Evolutionary conservation across 257 asterid species (phyloP).

Genomic region (Nicotiana tomentosiformis): DNA sequence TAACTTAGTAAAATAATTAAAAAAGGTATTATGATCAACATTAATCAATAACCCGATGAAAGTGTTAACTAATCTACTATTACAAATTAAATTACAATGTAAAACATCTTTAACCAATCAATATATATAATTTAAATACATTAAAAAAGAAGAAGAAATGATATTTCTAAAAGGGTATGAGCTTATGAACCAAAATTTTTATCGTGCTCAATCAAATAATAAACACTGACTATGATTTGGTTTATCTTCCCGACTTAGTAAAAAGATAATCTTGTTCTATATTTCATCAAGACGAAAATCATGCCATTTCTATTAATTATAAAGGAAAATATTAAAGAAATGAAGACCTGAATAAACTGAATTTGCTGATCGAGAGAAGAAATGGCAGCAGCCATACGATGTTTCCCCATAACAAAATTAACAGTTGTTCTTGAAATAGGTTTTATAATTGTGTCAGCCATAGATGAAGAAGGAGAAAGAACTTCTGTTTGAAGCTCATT

Average conservation of each 20-base stretch:
- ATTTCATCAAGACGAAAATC: too few relatives aligned
- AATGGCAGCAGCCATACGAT: conserved; percentile 32
- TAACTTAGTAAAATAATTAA: too few relatives aligned
- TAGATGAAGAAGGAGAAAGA: not conserved
- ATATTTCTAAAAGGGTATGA: not conserved
- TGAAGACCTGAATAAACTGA: conserved; percentile 22
- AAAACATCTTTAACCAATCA: not conserved
- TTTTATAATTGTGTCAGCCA: not conserved
- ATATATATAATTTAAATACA: not conserved
- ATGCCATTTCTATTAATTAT: too few relatives aligned
- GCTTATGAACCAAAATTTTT: not conserved
- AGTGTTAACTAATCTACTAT: not conserved
- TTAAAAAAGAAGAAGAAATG: not conserved
- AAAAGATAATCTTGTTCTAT: too few relatives aligned
- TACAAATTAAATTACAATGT: not conserved
- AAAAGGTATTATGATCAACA: not conserved
- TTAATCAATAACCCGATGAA: not conserved
- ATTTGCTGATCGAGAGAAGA: conserved; percentile 32
- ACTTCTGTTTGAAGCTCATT: not conserved
- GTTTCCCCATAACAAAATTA: conserved; percentile 32
- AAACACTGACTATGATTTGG: too few relatives aligned
- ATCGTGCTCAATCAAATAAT: too few relatives aligned
- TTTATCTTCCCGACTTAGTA: too few relatives aligned
- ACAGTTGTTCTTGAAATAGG: conserved; percentile 7
- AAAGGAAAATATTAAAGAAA: not conserved